A percentile compares a stretch with the other conserved stretches of the same genome.
phyloP scores from a whole-genome alignment of 139 green algal species.

The Coelastrella sp. region DNA sequence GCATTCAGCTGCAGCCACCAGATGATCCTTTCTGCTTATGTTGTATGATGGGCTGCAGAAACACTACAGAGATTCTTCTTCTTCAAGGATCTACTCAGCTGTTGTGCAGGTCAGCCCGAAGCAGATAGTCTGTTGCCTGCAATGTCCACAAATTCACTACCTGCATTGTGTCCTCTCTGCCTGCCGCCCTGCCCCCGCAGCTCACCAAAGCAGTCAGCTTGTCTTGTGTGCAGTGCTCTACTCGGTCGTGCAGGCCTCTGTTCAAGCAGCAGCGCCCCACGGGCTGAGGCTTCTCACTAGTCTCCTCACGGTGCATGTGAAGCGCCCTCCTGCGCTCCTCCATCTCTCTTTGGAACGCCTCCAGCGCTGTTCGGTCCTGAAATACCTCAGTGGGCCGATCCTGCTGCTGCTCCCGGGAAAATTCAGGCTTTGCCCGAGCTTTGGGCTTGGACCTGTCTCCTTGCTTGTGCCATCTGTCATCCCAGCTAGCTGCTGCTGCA shows the following conservation, averaged over 20 bases:
- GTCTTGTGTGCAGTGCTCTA: neutral
- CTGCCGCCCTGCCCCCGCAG: neutral
- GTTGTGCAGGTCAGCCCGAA: too few species aligned
- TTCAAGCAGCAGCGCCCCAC: conserved; percentile 38
- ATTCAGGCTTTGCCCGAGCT: neutral
- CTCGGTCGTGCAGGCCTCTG: neutral
- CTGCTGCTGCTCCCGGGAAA: neutral
- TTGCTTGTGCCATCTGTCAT: neutral
- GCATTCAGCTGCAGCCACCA: too few species aligned
- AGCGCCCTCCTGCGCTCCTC: neutral
- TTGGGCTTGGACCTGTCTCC: neutral
- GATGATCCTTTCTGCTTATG: too few species aligned
- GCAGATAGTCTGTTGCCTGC: too few species aligned
- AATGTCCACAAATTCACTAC: too few species aligned
- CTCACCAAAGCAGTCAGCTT: neutral
- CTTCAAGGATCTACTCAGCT: too few species aligned
- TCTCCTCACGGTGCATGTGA: neutral
- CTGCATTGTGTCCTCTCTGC: too few species aligned
- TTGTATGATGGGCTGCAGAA: too few species aligned
- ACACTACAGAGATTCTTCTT: too few species aligned
- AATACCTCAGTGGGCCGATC: neutral
- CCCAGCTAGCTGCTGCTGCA: neutral
- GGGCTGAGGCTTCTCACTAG: neutral
- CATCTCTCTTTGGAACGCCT: neutral
- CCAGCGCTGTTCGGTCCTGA: neutral